phyloP scores from a whole-genome alignment of 2,329 filamentous ascomycete species.

The Anisogramma anomala region DNA sequence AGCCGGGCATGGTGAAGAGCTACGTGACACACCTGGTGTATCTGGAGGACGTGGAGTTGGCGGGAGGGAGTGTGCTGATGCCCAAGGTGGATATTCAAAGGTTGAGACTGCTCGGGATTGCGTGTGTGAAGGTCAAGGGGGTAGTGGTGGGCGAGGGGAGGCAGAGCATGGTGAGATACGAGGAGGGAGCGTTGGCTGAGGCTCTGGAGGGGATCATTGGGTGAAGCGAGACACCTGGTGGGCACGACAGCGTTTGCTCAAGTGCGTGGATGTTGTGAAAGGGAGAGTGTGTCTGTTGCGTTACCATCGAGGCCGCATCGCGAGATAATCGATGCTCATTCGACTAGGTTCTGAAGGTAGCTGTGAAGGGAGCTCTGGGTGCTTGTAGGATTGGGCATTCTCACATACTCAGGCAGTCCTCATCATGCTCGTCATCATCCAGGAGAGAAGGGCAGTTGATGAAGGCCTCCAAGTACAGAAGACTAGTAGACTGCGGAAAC shows the following conservation, averaged over 20 bases:
- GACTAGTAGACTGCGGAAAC: no score
- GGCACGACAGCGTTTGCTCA: not conserved
- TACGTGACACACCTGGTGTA: constrained; percentile 83
- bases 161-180: constrained; percentile 53
- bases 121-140: constrained; percentile 67
- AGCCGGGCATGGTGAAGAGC: constrained; percentile 31
- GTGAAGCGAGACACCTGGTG: not conserved
- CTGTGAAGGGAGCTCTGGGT: no score
- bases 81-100: constrained; percentile 58
- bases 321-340: no score
- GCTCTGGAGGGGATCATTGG: constrained; percentile 36
- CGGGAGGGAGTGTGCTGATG: constrained; percentile 36
- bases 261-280: not conserved
- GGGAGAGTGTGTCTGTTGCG: not conserved
- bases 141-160: constrained; percentile 38
- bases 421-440: no score
- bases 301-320: no score
- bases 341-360: no score
- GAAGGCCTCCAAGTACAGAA: no score
- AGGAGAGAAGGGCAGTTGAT: no score
- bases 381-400: no score
- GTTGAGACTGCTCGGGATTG: constrained; percentile 58
- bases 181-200: constrained; percentile 60
- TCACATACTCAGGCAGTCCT: no score
- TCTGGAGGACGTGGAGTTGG: constrained; percentile 44